Conservation (phyloP, 768 basidiomycete genomes). For the Leccinum fibrillosum region DNA sequence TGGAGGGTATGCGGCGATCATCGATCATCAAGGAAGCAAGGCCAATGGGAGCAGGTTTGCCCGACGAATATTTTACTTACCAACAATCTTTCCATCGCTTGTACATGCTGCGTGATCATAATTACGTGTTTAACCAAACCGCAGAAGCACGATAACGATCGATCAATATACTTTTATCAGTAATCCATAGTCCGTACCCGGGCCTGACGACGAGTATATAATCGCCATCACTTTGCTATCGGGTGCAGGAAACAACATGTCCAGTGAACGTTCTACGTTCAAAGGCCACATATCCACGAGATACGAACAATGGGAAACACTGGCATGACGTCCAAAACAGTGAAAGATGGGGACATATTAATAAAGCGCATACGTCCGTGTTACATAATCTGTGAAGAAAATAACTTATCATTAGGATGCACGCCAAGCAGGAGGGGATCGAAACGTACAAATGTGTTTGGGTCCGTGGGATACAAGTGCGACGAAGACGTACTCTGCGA, state of each 20-base stretch:
- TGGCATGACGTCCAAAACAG: not conserved
- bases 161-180: not conserved
- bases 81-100: not conserved
- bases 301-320: not conserved
- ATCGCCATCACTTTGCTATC: not conserved
- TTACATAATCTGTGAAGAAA: constrained; percentile 24
- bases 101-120: not conserved
- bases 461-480: constrained; percentile 28
- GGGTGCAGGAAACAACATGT: not conserved
- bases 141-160: constrained; percentile 5
- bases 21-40: not conserved
- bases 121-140: not conserved
- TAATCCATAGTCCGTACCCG: not conserved
- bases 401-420: constrained; percentile 5
- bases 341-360: not conserved
- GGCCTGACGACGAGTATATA: not conserved
- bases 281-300: not conserved
- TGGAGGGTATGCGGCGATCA: no score
- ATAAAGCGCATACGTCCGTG: not conserved
- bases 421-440: not conserved
- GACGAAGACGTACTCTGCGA: constrained; percentile 24
- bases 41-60: not conserved
- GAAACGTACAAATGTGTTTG: constrained; percentile 35
- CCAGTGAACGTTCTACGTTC: constrained; percentile 14
- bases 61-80: not conserved